Percentiles rank a stretch among this genome's conserved stretches.
These are phyloP conservation scores for Globisporangium parvum DNA, from an alignment of 352 stramenopile genomes.

Conservation along the genomic window DNA sequence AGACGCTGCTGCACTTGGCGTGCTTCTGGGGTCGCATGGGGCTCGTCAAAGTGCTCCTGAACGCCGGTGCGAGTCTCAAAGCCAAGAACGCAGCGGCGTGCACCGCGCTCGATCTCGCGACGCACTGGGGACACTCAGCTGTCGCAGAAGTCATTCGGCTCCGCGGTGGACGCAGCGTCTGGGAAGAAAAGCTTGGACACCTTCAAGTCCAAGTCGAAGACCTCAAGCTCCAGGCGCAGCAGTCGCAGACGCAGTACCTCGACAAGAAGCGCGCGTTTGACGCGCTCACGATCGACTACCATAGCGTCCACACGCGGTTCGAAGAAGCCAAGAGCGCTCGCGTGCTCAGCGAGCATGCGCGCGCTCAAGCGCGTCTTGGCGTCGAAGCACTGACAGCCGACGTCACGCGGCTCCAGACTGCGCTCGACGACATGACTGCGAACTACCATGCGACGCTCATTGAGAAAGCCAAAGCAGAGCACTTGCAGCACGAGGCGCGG, in stretches of 20 bases:
- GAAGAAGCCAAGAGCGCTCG: constrained; percentile 46
- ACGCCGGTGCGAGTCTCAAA: constrained; percentile 56
- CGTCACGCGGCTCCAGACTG: constrained; percentile 9
- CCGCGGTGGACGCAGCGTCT: constrained; percentile 54
- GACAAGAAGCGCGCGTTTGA: constrained; percentile 23
- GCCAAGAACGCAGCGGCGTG: constrained; percentile 66
- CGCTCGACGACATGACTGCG: constrained; percentile 12
- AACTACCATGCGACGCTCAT: constrained; percentile 22
- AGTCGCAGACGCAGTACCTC: constrained; percentile 19
- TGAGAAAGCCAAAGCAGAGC: constrained; percentile 25
- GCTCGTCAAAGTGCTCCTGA: constrained; percentile 51
- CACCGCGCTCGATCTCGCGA: constrained; percentile 63
- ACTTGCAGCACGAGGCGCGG: constrained; percentile 18
- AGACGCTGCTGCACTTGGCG: constrained; percentile 69
- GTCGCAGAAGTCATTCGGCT: constrained; percentile 65
- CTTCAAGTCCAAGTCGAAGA: constrained; percentile 66
- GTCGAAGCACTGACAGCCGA: constrained; percentile 4
- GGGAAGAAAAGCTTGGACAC: constrained; percentile 66
- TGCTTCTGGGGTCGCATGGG: constrained; percentile 71
- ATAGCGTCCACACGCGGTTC: constrained; percentile 27
- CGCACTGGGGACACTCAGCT: constrained; percentile 66
- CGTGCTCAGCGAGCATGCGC: constrained; percentile 5
- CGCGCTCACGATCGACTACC: constrained; percentile 22
- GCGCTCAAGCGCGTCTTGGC: constrained; percentile 7
- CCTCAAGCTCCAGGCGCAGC: constrained; percentile 26